phyloP scores from a whole-genome alignment of 148 eudicot genomes.

The Fagopyrum esculentum region DNA sequence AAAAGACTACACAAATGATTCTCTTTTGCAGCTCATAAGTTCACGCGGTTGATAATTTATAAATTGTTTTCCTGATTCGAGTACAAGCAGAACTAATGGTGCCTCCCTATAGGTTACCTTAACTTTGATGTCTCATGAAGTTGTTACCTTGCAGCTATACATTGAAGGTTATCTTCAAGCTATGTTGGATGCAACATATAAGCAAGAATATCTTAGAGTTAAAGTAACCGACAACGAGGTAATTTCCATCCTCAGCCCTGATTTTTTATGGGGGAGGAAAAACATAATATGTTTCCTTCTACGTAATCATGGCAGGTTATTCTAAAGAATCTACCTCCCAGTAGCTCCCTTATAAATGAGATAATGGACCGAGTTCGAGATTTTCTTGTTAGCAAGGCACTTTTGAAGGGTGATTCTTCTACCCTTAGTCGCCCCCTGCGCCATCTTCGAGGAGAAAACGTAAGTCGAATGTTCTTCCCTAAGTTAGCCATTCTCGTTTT shows the following conservation, averaged over 20 bases:
- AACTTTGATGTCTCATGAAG: neutral
- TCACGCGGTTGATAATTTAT: neutral
- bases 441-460: conserved; percentile 71
- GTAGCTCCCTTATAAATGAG: conserved; percentile 81
- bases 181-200: conserved; percentile 82
- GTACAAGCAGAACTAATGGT: neutral
- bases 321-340: conserved; percentile 92
- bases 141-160: conserved; percentile 57
- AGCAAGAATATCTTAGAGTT: conserved; percentile 94
- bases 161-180: conserved; percentile 99
- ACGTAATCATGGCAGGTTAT: conserved; percentile 46
- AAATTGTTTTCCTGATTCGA: neutral
- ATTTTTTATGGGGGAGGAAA: neutral
- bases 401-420: conserved; percentile 82
- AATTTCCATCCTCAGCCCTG: neutral
- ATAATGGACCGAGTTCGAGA: conserved; percentile 81
- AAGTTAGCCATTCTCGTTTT: neutral
- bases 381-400: conserved; percentile 78
- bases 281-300: neutral
- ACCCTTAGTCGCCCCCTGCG: conserved; percentile 53
- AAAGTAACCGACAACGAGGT: conserved; percentile 95
- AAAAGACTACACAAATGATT: neutral
- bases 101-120: neutral
- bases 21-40: neutral
- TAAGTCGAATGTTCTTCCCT: conserved; percentile 24